Conservation (phyloP, 768 basidiomycete species). For the Lenzites betulinus region DNA sequence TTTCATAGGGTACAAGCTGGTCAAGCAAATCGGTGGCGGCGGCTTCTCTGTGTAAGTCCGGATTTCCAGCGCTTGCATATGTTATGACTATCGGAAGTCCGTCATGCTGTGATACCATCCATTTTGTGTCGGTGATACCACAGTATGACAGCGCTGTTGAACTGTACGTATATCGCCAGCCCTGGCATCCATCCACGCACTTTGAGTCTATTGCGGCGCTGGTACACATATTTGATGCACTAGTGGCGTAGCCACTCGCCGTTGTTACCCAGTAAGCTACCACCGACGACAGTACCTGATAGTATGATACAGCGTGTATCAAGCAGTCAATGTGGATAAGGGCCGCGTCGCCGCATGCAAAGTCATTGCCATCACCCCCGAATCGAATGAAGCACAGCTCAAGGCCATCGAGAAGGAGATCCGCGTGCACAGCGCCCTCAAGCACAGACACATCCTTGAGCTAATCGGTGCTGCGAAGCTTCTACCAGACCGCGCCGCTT, state of each 20-base stretch:
- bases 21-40: slow-evolving; percentile 82
- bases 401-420: slow-evolving; percentile 92
- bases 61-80: background rate
- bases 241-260: too few relatives aligned
- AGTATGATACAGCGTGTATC: slow-evolving; percentile 72
- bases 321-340: slow-evolving; percentile 68
- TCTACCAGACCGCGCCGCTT: slow-evolving; percentile 33
- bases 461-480: slow-evolving; percentile 71
- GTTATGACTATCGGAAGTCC: background rate
- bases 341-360: slow-evolving; percentile 87
- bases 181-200: too few relatives aligned
- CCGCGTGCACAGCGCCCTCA: slow-evolving; percentile 79
- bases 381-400: slow-evolving; percentile 67
- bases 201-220: too few relatives aligned
- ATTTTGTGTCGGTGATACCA: too few relatives aligned
- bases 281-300: too few relatives aligned
- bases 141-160: too few relatives aligned
- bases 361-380: slow-evolving; percentile 62
- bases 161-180: too few relatives aligned
- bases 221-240: too few relatives aligned
- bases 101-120: background rate
- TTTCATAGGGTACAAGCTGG: slow-evolving; percentile 61
- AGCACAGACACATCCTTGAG: slow-evolving; percentile 79
- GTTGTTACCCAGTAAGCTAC: too few relatives aligned
- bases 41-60: slow-evolving; percentile 82